Conservation (phyloP, 495 filamentous ascomycete genomes). For the Endocarpon pusillum region DNA sequence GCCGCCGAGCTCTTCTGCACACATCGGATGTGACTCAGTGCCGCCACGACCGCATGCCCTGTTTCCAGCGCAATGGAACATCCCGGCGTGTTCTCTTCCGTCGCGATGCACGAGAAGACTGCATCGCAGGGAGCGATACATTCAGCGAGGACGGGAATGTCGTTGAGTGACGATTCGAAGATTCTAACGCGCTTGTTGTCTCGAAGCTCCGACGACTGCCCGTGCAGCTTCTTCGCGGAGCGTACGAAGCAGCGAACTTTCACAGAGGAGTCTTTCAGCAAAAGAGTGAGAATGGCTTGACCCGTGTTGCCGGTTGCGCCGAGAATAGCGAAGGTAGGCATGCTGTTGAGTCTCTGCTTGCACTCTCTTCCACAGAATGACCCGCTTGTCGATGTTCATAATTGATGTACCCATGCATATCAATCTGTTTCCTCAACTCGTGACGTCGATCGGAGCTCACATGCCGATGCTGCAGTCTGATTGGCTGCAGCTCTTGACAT, state of each 20-base stretch:
- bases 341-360: no score
- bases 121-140: constrained; percentile 14
- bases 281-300: constrained; percentile 11
- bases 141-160: constrained; percentile 13
- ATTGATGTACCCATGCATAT: no score
- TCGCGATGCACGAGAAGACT: constrained; percentile 17
- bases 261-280: constrained; percentile 13
- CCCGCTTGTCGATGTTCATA: no score
- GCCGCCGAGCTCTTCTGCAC: background rate
- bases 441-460: no score
- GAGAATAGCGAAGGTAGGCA: constrained; percentile 7
- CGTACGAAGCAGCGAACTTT: no score
- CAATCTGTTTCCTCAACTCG: no score
- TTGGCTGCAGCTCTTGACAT: no score
- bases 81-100: constrained; percentile 19
- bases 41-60: constrained; percentile 14
- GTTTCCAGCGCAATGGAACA: constrained; percentile 14
- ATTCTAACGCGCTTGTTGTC: constrained; percentile 11
- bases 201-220: constrained; percentile 10
- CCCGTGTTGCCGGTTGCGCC: constrained; percentile 8
- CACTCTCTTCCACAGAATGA: no score
- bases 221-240: constrained; percentile 15
- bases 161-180: constrained; percentile 18
- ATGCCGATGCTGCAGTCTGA: no score
- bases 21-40: constrained; percentile 10